Base-by-base conservation (phyloP, 2,329 filamentous ascomycete species). In the Fusarium sp. region DNA sequence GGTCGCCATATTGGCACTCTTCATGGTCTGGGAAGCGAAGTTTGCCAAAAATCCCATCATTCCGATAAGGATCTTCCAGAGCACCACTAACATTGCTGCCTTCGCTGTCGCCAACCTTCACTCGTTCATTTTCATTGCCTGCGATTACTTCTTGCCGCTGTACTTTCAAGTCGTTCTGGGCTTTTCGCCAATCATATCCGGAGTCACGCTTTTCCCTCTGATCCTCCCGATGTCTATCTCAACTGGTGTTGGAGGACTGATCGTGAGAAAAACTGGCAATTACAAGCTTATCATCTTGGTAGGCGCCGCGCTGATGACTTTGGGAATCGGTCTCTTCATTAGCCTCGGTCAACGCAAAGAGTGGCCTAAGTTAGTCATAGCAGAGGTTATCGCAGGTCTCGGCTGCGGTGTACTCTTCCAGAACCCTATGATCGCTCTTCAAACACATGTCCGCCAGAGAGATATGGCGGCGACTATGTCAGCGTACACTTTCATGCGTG, bases 121-220 rank as follows among this genome's bases (percentile, higher is more conserved):
- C 81, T 91, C 91, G 38, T 89, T 92, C 73, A 90, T 92, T 68
- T 96, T 95, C 84, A 94, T 95, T 75, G 89, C 92, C 0, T 90
- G 89, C 34, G 89, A 89, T 69, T 96, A 95, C 85, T 96, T 93
- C 82, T 85, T 96, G 5, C 94, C 94, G 0, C 86, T 97, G 5
- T 98, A 97, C 84, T 96, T 95, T 81, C 94, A 96, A 81, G 88
- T 91, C 51, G 90, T 93, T 54, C 86, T 94, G 36, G 88, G 92
- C 44, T 89, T 90, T 8, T 86, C 87, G 0, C 91, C 94, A 0
- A 89, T 95, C 38, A 84, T 92, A 30, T 93, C 90, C 2, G 94
- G 94, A 56, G 89, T 95, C 55, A 94, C 94, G 75, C 82, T 94
- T 10, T 86, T 96, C n/a, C 91, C 93, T 1, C 89, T 89, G 62